Evolutionary conservation across 805 yeast species (phyloP).

Genomic region (Pichia thaimueangensis): DNA sequence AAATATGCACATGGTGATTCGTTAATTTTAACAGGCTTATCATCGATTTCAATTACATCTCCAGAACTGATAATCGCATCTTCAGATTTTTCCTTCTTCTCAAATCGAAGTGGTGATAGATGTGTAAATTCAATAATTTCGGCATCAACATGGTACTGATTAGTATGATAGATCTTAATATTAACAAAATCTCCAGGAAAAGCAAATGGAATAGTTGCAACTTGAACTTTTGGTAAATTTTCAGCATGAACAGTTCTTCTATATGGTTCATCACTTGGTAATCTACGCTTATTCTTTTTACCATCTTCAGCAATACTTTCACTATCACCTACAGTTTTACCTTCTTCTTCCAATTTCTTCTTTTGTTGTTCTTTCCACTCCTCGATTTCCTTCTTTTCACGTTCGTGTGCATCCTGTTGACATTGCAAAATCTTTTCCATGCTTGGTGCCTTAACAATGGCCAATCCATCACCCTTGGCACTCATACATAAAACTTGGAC

Average conservation of each 20-base stretch:
- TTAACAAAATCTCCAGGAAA: conserved; percentile 77
- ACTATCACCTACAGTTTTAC: conserved; percentile 11
- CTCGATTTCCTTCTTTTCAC: conserved; percentile 7
- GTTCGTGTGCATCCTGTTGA: conserved; percentile 11
- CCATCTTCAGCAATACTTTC: neutral
- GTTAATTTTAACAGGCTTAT: conserved; percentile 23
- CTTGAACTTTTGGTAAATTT: conserved; percentile 34
- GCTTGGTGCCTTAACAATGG: conserved; percentile 57
- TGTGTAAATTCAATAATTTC: conserved; percentile 49
- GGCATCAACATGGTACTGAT: conserved; percentile 65
- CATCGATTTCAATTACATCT: conserved; percentile 30
- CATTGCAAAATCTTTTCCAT: conserved; percentile 18
- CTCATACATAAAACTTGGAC: conserved; percentile 54
- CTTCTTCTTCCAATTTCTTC: neutral
- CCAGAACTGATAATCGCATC: conserved; percentile 29
- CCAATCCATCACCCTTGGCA: conserved; percentile 87
- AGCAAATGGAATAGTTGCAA: conserved; percentile 80
- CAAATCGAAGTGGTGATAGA: conserved; percentile 26
- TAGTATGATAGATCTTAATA: conserved; percentile 70
- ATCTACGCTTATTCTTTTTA: conserved; percentile 7
- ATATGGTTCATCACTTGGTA: conserved; percentile 8
- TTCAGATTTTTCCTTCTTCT: conserved; percentile 1
- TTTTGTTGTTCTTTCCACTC: neutral
- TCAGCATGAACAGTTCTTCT: conserved; percentile 11
- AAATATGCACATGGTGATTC: conserved; percentile 70